These are phyloP conservation scores for Amanita polypyramis DNA, from an alignment of 768 basidiomycete genomes.

Conservation along the genomic window DNA sequence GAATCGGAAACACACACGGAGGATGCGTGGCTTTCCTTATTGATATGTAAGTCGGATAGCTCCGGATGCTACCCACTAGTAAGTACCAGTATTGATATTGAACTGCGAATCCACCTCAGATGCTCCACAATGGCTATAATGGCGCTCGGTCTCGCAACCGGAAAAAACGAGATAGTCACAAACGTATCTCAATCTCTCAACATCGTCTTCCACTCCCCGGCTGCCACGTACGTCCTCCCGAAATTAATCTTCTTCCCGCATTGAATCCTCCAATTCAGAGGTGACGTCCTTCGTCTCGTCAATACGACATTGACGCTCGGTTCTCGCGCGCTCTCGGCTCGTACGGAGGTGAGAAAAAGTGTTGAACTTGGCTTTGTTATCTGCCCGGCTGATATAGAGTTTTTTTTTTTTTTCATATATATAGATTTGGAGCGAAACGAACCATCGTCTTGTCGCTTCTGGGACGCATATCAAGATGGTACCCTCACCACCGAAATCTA, in stretches of 20 bases:
- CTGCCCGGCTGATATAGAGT: neutral
- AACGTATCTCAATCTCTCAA: slow-evolving; percentile 44
- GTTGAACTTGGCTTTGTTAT: neutral
- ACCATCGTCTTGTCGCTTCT: slow-evolving; percentile 41
- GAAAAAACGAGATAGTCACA: slow-evolving; percentile 11
- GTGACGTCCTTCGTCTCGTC: slow-evolving; percentile 40
- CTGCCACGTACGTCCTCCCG: slow-evolving; percentile 25
- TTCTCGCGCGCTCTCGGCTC: slow-evolving; percentile 32
- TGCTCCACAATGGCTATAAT: slow-evolving; percentile 40
- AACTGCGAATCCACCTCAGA: no score
- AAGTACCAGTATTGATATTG: no score
- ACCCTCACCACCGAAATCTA: slow-evolving; percentile 15
- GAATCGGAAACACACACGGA: slow-evolving; percentile 36
- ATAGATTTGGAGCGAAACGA: slow-evolving; percentile 48
- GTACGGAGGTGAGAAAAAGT: slow-evolving; percentile 35
- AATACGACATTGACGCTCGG: slow-evolving; percentile 43
- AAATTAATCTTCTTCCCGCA: neutral
- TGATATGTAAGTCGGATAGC: slow-evolving; percentile 34
- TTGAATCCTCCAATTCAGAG: slow-evolving; percentile 18
- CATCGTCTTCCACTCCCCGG: slow-evolving; percentile 48
- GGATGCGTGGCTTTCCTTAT: slow-evolving; percentile 45
- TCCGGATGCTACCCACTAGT: no score
- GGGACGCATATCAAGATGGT: slow-evolving; percentile 48
- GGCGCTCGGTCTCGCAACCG: slow-evolving; percentile 20
- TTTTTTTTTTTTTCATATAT: neutral